phyloP scores from a whole-genome alignment of 2,329 filamentous ascomycete species.

The Calonectria ilicicola region DNA sequence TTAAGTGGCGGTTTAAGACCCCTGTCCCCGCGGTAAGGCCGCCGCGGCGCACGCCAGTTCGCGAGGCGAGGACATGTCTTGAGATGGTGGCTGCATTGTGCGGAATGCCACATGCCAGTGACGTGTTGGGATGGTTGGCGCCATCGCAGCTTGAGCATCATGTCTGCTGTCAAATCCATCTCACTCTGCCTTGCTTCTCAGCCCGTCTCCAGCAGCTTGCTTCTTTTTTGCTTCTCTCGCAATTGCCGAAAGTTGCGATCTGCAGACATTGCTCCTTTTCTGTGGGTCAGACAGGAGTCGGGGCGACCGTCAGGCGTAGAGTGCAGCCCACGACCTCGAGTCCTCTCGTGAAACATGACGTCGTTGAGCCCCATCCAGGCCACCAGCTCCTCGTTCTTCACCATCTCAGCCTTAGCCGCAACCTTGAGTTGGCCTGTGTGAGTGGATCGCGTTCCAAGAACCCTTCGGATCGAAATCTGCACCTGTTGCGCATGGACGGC shows the following conservation, averaged over 20 bases:
- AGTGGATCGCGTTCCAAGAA: not conserved
- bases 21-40: not conserved
- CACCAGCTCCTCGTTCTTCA: not conserved
- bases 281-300: slow-evolving; percentile 12
- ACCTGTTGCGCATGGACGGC: not conserved
- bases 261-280: not conserved
- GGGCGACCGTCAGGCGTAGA: slow-evolving; percentile 11
- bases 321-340: not conserved
- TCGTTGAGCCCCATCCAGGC: not conserved
- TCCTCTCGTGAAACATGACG: not conserved
- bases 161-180: not conserved
- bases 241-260: not conserved
- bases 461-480: not conserved
- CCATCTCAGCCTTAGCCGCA: not conserved
- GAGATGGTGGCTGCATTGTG: not conserved
- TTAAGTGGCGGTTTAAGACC: not conserved
- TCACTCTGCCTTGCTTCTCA: not conserved
- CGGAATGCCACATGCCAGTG: not conserved
- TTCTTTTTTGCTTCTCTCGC: not conserved
- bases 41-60: not conserved
- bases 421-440: not conserved
- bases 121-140: too few relatives aligned
- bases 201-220: not conserved
- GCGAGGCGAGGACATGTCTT: not conserved
- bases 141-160: too few relatives aligned